These are phyloP conservation scores for Solanum pimpinellifolium DNA, from an alignment of 257 asterid species.

Conservation along the genomic window DNA sequence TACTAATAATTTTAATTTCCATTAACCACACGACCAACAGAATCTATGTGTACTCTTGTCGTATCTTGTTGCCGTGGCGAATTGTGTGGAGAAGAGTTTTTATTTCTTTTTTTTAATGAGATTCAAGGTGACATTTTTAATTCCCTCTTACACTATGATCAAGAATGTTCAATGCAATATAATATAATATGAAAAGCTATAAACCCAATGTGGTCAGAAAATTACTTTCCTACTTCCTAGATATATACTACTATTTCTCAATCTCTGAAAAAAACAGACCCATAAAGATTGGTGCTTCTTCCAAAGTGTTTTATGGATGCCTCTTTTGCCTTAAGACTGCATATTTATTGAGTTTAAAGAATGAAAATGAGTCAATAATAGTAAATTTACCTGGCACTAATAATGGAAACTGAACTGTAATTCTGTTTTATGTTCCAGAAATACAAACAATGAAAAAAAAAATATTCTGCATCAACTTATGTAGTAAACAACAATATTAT, in stretches of 20 bases:
- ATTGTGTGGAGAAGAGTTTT: background rate
- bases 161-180: background rate
- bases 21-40: constrained; percentile 7
- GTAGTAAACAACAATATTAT: background rate
- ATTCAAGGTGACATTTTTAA: background rate
- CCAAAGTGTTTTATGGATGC: background rate
- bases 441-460: background rate
- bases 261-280: background rate
- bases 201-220: background rate
- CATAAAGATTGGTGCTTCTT: background rate
- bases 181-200: background rate
- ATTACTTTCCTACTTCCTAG: background rate
- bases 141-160: background rate
- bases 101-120: background rate
- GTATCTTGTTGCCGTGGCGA: constrained; percentile 2
- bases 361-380: background rate
- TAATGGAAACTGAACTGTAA: background rate
- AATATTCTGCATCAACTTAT: background rate
- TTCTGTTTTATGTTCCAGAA: background rate
- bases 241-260: background rate
- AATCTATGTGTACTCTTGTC: constrained; percentile 5
- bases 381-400: background rate
- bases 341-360: background rate
- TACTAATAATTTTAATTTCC: background rate
- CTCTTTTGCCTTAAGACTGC: background rate